These are phyloP conservation scores for Auricularia cornea DNA, from an alignment of 768 basidiomycete genomes.

Conservation along the genomic window DNA sequence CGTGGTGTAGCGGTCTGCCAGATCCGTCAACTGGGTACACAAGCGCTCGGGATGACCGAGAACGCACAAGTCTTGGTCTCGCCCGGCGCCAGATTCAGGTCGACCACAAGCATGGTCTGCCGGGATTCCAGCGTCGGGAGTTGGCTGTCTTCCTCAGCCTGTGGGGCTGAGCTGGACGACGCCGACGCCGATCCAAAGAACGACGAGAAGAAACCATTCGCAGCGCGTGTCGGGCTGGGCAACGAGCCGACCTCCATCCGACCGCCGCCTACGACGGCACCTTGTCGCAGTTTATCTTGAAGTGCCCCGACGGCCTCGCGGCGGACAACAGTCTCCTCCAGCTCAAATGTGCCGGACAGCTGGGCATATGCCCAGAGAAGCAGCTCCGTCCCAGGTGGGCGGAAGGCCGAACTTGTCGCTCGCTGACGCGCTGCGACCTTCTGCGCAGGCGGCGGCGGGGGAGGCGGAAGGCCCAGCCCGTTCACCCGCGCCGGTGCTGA, in stretches of 20 bases:
- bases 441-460: background rate
- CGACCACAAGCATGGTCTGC: constrained; percentile 84
- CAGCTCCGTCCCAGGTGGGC: constrained; percentile 49
- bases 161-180: background rate
- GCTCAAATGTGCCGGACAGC: constrained; percentile 55
- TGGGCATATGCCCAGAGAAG: constrained; percentile 84
- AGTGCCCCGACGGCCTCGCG: constrained; percentile 7
- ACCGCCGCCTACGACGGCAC: constrained; percentile 52
- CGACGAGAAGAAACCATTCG: constrained; percentile 30
- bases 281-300: constrained; percentile 7
- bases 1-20: constrained; percentile 70
- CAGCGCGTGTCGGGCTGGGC: constrained; percentile 10
- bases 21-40: background rate
- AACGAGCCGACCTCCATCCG: constrained; percentile 43
- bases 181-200: constrained; percentile 10
- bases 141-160: constrained; percentile 42
- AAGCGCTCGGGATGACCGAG: constrained; percentile 1
- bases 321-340: constrained; percentile 38
- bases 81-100: constrained; percentile 72
- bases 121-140: constrained; percentile 83
- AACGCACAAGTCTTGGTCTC: constrained; percentile 75
- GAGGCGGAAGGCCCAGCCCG: background rate
- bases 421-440: constrained; percentile 3
- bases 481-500: background rate
- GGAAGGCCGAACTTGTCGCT: constrained; percentile 38